Evolutionary conservation across 495 filamentous ascomycete species (phyloP).

Genomic region (Penicillium malachiteum): DNA sequence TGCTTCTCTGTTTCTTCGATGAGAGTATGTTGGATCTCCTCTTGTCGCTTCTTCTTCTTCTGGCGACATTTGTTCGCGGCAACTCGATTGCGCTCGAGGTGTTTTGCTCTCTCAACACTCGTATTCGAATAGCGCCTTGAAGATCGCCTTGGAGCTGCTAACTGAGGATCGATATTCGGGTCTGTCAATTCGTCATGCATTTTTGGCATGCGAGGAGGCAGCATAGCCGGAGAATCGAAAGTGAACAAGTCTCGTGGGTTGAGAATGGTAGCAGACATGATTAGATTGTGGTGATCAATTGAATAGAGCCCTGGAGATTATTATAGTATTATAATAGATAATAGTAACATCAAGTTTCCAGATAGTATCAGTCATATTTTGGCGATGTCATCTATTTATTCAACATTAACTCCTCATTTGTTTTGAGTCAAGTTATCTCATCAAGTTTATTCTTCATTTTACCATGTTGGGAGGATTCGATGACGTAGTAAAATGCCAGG

Average conservation of each 20-base stretch:
- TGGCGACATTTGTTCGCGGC: conserved; percentile 29
- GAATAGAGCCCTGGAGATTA: too few species aligned
- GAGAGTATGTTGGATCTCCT: conserved; percentile 16
- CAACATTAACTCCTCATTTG: too few species aligned
- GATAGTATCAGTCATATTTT: too few species aligned
- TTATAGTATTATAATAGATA: too few species aligned
- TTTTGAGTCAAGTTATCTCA: too few species aligned
- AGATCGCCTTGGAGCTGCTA: not conserved
- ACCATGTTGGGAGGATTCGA: not conserved
- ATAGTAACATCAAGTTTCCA: too few species aligned
- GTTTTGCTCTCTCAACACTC: conserved; percentile 18
- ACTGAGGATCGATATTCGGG: not conserved
- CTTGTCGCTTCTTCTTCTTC: conserved; percentile 23
- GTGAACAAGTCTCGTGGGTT: not conserved
- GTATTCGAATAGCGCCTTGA: conserved; percentile 2
- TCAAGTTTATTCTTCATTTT: not conserved
- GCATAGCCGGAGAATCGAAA: too few species aligned
- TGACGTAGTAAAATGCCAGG: not conserved
- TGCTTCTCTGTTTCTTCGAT: conserved; percentile 19
- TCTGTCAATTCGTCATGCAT: not conserved
- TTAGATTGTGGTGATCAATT: too few species aligned
- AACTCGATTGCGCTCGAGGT: conserved; percentile 28
- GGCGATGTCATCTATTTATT: too few species aligned
- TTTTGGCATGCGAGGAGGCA: not conserved
- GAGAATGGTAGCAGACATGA: not conserved